Base-by-base conservation (phyloP, 495 filamentous ascomycete genomes). In the Neurospora sp. region DNA sequence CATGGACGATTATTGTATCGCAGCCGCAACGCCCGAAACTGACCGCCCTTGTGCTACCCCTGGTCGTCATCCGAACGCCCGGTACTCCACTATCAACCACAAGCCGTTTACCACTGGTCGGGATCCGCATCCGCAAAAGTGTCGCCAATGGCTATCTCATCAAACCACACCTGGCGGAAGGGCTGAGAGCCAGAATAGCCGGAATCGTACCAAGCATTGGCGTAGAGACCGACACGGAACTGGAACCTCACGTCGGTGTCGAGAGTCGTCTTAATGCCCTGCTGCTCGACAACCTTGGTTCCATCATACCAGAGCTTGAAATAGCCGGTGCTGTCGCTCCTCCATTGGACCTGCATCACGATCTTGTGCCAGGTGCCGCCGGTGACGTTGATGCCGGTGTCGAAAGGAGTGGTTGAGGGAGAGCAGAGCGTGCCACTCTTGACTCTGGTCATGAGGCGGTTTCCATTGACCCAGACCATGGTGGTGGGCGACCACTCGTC, bases 141-240 rank as follows among this genome's bases (percentile, higher is more conserved):
- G 12, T 81, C 83, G 8, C 86, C 87, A 9, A 82, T 75, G 14
- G 83, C 82, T 76, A 88, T 84, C 79, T 88, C 82, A 76, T 88
- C 87, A 75, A 82, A 87, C 84, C 86, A 89, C 18, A 88, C 77
- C 75, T 86, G 81, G 5, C 86, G 75, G 7, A 84, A 85, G 0
- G 79, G 79, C 80, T 88, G 87, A 3, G 77, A 83, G 0, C 87
- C 87, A 73, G 81, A 73, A 74, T 79, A 78, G 73, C 83, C 80
- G 18, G 76, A 74, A 71, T 88, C 87, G 71, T 88, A 81, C 87
- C 87, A 89, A 8, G 81, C 83, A 76, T 88, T 89, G 0, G 87
- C 87, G 77, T 88, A 89, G 10, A 88, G 79, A 1, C 86, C 87
- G 48, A 85, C 85, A 5, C 85, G 80, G 78, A 87, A 88, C 79